Percentiles rank a stretch among this genome's conserved stretches.
Evolutionary conservation across 148 eudicot species (phyloP).

Genomic region (Gaultheria prostrata): DNA sequence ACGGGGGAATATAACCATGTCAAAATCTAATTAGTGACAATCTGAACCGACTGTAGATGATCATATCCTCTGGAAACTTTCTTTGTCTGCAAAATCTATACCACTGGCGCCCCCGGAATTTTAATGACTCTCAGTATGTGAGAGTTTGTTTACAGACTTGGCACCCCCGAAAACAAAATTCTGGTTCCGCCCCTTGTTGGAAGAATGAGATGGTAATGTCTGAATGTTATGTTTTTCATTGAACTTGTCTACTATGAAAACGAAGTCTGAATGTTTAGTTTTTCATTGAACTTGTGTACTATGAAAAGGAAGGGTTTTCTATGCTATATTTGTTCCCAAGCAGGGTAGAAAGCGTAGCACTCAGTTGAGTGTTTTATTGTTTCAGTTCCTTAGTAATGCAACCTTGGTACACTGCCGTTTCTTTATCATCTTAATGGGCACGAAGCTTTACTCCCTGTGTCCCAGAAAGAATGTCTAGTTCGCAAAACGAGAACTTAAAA

Average conservation of each 20-base stretch:
- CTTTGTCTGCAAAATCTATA: neutral
- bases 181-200: neutral
- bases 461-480: no score
- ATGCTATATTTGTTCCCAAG: neutral
- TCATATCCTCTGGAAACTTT: neutral
- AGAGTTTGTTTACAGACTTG: neutral
- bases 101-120: neutral
- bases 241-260: neutral
- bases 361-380: neutral
- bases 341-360: neutral
- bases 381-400: neutral
- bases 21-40: neutral
- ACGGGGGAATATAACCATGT: neutral
- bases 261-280: neutral
- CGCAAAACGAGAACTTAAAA: no score
- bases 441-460: neutral
- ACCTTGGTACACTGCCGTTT: neutral
- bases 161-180: neutral
- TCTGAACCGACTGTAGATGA: conserved; percentile 3
- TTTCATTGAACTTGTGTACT: neutral
- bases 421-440: neutral
- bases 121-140: neutral
- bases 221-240: neutral
- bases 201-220: neutral
- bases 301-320: neutral